Conservation (phyloP, 192 early-diverging fungal species). For the Chytriomyces sp. region DNA sequence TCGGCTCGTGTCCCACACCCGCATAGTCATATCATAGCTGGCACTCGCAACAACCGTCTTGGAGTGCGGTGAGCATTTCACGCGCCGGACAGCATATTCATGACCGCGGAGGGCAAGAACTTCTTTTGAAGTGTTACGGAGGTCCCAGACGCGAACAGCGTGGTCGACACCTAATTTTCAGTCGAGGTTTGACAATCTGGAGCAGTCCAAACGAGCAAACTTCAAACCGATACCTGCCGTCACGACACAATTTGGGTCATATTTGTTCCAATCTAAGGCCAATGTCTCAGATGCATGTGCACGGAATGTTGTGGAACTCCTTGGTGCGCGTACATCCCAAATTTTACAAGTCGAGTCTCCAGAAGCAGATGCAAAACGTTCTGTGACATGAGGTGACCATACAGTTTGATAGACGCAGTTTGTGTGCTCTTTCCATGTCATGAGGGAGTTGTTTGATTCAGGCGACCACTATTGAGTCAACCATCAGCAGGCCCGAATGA, state of each 20-base stretch:
- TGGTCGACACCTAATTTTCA: conserved; percentile 70
- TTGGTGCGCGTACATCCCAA: conserved; percentile 83
- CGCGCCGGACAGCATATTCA: conserved; percentile 88
- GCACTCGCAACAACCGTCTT: conserved; percentile 79
- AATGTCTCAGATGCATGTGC: conserved; percentile 89
- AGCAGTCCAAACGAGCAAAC: background rate
- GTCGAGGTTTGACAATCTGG: background rate
- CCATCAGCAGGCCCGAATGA: background rate
- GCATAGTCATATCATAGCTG: conserved; percentile 95
- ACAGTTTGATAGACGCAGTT: conserved; percentile 88
- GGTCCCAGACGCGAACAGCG: conserved; percentile 90
- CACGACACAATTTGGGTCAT: conserved; percentile 77
- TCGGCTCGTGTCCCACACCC: conserved; percentile 81
- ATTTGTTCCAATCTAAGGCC: conserved; percentile 98
- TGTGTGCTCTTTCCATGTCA: conserved; percentile 86
- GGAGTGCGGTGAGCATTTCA: conserved; percentile 91
- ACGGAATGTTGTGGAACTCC: conserved; percentile 43
- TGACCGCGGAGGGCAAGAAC: conserved; percentile 78
- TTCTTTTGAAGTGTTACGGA: conserved; percentile 74
- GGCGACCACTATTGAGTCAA: conserved; percentile 77
- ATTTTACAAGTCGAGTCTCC: conserved; percentile 90
- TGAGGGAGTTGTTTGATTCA: conserved; percentile 69
- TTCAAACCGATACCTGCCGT: conserved; percentile 56
- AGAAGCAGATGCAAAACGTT: conserved; percentile 84
- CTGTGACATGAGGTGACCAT: conserved; percentile 80